These are phyloP conservation scores for Leishmania arabica DNA, from an alignment of 208 protist genomes.

Conservation along the genomic window DNA sequence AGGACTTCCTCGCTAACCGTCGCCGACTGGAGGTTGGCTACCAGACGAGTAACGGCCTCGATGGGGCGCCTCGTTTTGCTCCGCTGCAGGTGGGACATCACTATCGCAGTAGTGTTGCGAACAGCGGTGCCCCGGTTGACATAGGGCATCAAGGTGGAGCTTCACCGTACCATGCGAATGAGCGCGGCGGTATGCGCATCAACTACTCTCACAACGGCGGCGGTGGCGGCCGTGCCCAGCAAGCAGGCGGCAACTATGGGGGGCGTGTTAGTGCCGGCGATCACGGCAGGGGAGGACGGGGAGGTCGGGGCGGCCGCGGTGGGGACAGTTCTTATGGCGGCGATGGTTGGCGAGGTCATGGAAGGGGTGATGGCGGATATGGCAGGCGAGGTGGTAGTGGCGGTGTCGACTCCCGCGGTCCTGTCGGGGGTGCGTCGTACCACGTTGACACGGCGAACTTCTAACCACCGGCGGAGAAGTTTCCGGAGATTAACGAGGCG, in stretches of 20 bases:
- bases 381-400: neutral
- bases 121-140: neutral
- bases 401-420: conserved; percentile 17
- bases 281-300: neutral
- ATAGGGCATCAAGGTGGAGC: neutral
- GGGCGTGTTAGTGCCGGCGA: conserved; percentile 9
- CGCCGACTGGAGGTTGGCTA: conserved; percentile 53
- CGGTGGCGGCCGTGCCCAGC: conserved; percentile 7
- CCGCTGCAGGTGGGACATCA: conserved; percentile 54
- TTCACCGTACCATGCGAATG: conserved; percentile 3
- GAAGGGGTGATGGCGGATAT: conserved; percentile 11
- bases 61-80: conserved; percentile 72
- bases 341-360: conserved; percentile 5
- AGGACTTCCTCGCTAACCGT: conserved; percentile 62
- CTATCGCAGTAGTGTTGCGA: conserved; percentile 7
- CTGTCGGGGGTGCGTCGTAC: conserved; percentile 3
- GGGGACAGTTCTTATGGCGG: neutral
- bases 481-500: conserved; percentile 25
- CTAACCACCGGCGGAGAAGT: conserved; percentile 2
- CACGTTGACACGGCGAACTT: conserved; percentile 7
- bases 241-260: neutral
- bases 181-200: neutral
- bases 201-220: conserved; percentile 4
- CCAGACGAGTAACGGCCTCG: conserved; percentile 53
- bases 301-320: conserved; percentile 18